phyloP scores from a whole-genome alignment of 805 yeast species.

The Candida multigemmis region DNA sequence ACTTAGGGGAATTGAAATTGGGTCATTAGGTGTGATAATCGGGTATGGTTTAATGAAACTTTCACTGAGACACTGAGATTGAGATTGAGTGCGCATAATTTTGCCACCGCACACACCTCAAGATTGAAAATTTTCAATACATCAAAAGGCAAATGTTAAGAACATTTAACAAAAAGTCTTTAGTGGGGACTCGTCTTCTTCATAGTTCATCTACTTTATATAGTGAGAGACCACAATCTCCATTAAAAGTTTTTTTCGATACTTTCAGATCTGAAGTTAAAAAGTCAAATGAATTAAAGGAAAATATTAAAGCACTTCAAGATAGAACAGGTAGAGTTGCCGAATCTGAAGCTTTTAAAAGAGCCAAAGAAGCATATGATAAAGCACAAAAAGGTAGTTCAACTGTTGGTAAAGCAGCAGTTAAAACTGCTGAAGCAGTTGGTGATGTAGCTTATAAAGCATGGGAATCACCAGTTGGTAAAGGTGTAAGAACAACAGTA shows the following conservation, averaged over 20 bases:
- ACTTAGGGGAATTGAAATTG: slow-evolving; percentile 23
- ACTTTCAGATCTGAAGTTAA: slow-evolving; percentile 89
- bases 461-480: slow-evolving; percentile 93
- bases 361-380: slow-evolving; percentile 87
- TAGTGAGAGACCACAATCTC: slow-evolving; percentile 46
- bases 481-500: slow-evolving; percentile 82
- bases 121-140: too few species aligned
- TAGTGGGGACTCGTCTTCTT: slow-evolving; percentile 2
- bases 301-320: slow-evolving; percentile 86
- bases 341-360: slow-evolving; percentile 87
- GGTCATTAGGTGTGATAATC: slow-evolving; percentile 4
- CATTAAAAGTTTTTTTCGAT: slow-evolving; percentile 86
- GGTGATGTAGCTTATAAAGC: slow-evolving; percentile 86
- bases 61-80: too few species aligned
- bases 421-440: slow-evolving; percentile 88
- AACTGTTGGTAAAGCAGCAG: slow-evolving; percentile 64
- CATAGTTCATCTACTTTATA: slow-evolving; percentile 1
- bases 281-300: slow-evolving; percentile 82
- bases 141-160: too few species aligned
- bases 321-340: slow-evolving; percentile 94
- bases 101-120: too few species aligned
- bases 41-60: slow-evolving; percentile 4
- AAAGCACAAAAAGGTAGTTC: slow-evolving; percentile 67
- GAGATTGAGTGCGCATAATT: too few species aligned
- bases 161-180: too few species aligned